Percentiles rank a stretch among this genome's conserved stretches.
Conservation (phyloP, 2,329 filamentous ascomycete species). For the Xylaria sp. region DNA sequence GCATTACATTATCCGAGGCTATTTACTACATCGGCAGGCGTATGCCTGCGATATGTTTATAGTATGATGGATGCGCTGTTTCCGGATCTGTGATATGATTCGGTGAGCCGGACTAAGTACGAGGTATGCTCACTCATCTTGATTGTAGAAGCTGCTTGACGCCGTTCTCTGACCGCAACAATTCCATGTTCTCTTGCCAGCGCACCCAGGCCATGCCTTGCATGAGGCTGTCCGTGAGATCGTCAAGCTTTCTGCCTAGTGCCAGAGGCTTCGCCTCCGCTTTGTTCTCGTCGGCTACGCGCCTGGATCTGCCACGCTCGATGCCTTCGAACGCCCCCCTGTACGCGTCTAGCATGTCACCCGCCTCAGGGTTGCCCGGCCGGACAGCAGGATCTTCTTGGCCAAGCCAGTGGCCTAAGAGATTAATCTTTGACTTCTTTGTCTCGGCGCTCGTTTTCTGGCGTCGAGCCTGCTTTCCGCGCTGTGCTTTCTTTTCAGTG, state of each 20-base stretch:
- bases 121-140: background rate
- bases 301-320: conserved; percentile 4
- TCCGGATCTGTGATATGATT: background rate
- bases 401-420: conserved; percentile 62
- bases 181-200: conserved; percentile 69
- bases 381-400: conserved; percentile 29
- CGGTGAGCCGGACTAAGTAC: background rate
- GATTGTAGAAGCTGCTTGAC: conserved; percentile 25
- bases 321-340: background rate
- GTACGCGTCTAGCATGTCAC: conserved; percentile 25
- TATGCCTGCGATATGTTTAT: background rate
- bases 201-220: conserved; percentile 78
- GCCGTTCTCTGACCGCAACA: conserved; percentile 40
- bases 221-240: conserved; percentile 78
- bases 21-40: background rate
- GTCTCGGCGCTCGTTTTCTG: conserved; percentile 36
- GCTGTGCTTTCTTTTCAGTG: too few relatives aligned
- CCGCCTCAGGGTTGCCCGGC: conserved; percentile 17
- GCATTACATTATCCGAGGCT: background rate
- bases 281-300: conserved; percentile 31
- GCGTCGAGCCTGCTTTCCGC: too few relatives aligned
- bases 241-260: conserved; percentile 68
- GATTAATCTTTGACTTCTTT: conserved; percentile 67
- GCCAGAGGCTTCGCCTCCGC: conserved; percentile 27
- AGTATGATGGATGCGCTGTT: background rate